Conservation (phyloP, 495 filamentous ascomycete species). For the Podospora sp. region DNA sequence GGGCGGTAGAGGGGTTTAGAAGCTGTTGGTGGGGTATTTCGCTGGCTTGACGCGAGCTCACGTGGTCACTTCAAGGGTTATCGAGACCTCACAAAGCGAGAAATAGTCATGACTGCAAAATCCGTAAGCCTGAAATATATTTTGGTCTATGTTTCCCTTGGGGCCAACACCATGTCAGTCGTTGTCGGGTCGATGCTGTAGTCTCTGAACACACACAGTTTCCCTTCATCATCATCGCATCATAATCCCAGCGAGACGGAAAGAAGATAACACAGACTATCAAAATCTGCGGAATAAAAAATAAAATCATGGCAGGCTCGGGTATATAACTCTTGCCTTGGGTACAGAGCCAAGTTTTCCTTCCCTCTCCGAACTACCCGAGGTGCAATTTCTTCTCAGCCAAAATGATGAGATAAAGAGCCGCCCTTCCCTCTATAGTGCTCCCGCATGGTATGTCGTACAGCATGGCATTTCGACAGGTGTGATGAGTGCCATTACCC, state of each 20-base stretch:
- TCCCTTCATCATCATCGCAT: conserved; percentile 6
- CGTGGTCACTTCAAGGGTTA: conserved; percentile 12
- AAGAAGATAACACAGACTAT: conserved; percentile 4
- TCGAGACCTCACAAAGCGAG: not conserved
- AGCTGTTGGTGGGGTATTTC: not conserved
- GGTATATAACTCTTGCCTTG: not conserved
- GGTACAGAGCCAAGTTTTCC: not conserved
- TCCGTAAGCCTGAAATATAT: not conserved
- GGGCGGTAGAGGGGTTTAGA: not conserved
- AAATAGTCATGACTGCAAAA: not conserved
- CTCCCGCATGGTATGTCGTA: not conserved
- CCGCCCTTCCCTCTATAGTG: not conserved
- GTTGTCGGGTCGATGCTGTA: not conserved
- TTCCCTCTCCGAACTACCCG: not conserved
- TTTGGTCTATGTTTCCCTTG: not conserved
- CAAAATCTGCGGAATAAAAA: not conserved
- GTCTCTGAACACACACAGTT: not conserved
- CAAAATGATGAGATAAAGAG: not conserved
- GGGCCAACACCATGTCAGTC: no score
- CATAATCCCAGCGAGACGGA: not conserved
- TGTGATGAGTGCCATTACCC: not conserved
- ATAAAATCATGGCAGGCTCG: not conserved
- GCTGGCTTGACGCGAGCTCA: conserved; percentile 21
- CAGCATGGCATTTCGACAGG: not conserved
- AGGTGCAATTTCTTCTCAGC: not conserved